Evolutionary conservation across 1,284 basidiomycete species (phyloP).

Genomic region (Butyriboletus appendiculatus): DNA sequence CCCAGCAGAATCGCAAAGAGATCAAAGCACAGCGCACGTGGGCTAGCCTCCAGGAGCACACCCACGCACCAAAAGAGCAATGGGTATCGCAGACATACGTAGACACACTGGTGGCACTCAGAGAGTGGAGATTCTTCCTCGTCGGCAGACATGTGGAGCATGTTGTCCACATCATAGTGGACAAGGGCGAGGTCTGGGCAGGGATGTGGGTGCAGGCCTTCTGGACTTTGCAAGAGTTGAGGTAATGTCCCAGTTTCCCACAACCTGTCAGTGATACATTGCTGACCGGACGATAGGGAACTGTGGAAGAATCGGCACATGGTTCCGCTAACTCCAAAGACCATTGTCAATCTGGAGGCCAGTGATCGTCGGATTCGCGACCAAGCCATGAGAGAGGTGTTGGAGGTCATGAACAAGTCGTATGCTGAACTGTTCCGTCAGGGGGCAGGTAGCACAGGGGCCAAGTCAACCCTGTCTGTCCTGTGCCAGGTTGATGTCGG

Average conservation of each 20-base stretch:
- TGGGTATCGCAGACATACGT: neutral
- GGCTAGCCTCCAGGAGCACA: no score
- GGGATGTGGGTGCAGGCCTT: no score
- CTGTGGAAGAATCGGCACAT: neutral
- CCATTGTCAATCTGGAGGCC: neutral
- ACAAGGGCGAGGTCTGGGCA: no score
- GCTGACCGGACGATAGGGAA: no score
- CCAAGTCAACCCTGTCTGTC: neutral
- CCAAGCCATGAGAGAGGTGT: neutral
- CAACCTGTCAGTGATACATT: no score
- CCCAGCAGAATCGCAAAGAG: no score
- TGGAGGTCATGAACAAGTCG: accelerated
- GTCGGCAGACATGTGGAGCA: neutral
- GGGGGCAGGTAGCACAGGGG: neutral
- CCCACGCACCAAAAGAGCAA: no score
- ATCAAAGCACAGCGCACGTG: no score
- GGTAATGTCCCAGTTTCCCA: no score
- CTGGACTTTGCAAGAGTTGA: no score
- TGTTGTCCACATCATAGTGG: no score
- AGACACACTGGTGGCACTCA: accelerated
- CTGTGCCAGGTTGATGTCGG: neutral
- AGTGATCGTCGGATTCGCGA: neutral
- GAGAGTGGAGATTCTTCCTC: neutral
- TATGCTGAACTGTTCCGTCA: neutral
- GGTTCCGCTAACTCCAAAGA: accelerated